Evolutionary conservation across 371 early-diverging fungal genomes (phyloP).

Genomic region (Ordospora pajunii): DNA sequence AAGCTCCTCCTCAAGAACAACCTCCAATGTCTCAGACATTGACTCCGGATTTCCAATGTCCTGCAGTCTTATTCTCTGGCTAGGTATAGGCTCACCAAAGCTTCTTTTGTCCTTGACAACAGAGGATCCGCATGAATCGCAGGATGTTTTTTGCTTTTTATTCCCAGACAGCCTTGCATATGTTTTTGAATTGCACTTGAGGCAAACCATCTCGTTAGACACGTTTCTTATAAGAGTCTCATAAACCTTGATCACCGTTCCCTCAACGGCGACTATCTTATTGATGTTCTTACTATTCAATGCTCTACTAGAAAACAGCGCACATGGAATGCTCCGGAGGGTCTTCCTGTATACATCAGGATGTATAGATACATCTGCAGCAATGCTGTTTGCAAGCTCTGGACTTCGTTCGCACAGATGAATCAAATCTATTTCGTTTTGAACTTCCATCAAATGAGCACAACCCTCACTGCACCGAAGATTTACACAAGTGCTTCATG

Average conservation of each 20-base stretch:
- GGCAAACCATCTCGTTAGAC: constrained; percentile 26
- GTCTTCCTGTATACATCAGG: not conserved
- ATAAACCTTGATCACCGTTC: constrained; percentile 54
- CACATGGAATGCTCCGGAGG: constrained; percentile 38
- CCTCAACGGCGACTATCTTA: constrained; percentile 46
- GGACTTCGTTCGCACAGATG: constrained; percentile 48
- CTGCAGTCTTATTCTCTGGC: constrained; percentile 51
- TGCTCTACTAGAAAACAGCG: constrained; percentile 26
- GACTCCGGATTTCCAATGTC: constrained; percentile 45
- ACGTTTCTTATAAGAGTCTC: constrained; percentile 47
- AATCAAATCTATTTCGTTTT: constrained; percentile 38
- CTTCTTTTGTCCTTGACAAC: constrained; percentile 11
- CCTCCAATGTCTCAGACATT: constrained; percentile 50
- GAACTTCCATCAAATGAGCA: not conserved
- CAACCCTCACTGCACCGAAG: not conserved
- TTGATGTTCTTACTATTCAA: constrained; percentile 35
- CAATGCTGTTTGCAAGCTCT: constrained; percentile 40
- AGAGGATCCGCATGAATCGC: constrained; percentile 44
- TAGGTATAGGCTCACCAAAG: constrained; percentile 38
- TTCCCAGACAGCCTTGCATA: not conserved
- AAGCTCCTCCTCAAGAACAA: constrained; percentile 43
- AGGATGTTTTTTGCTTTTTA: constrained; percentile 34
- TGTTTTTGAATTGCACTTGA: constrained; percentile 40
- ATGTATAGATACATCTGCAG: constrained; percentile 8
- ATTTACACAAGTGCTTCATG: not conserved